Conservation (phyloP, 345 rosid genomes). For the Camelina hispida region DNA sequence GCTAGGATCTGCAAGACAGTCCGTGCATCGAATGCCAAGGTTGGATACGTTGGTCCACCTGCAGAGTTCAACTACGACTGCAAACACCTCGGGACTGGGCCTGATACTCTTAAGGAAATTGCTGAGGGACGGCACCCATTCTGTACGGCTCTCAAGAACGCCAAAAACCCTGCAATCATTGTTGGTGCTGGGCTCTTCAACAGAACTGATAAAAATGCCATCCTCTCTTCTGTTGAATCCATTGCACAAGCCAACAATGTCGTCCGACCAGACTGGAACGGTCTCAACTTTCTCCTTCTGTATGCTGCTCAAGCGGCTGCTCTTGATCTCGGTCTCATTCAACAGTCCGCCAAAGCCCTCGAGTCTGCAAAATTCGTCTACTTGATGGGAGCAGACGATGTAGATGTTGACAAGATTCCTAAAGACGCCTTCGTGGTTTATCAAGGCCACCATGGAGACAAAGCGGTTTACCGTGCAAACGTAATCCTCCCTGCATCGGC, state of each 20-base stretch:
- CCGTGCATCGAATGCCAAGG: constrained; percentile 80
- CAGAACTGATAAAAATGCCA: constrained; percentile 76
- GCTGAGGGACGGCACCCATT: constrained; percentile 86
- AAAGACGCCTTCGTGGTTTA: constrained; percentile 91
- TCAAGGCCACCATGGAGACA: constrained; percentile 98
- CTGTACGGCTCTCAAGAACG: constrained; percentile 60
- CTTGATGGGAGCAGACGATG: constrained; percentile 97
- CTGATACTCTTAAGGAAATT: constrained; percentile 74
- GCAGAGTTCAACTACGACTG: constrained; percentile 82
- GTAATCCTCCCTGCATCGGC: constrained; percentile 93
- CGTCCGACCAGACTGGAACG: constrained; percentile 93
- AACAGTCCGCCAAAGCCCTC: constrained; percentile 67
- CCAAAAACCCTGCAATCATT: constrained; percentile 92
- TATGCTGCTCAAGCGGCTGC: constrained; percentile 99
- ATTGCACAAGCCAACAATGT: constrained; percentile 73
- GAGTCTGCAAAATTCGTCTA: constrained; percentile 86
- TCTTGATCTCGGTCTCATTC: constrained; percentile 95
- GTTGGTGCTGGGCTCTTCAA: constrained; percentile 91
- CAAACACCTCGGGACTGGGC: constrained; percentile 90
- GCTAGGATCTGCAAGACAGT: constrained; percentile 95
- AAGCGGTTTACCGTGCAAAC: constrained; percentile 83
- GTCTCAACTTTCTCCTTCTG: constrained; percentile 81
- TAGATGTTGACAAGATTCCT: constrained; percentile 78
- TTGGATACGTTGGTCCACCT: constrained; percentile 84
- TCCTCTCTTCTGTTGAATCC: constrained; percentile 73